Conservation (phyloP, 2,329 filamentous ascomycete genomes). For the Penicillium sp. region DNA sequence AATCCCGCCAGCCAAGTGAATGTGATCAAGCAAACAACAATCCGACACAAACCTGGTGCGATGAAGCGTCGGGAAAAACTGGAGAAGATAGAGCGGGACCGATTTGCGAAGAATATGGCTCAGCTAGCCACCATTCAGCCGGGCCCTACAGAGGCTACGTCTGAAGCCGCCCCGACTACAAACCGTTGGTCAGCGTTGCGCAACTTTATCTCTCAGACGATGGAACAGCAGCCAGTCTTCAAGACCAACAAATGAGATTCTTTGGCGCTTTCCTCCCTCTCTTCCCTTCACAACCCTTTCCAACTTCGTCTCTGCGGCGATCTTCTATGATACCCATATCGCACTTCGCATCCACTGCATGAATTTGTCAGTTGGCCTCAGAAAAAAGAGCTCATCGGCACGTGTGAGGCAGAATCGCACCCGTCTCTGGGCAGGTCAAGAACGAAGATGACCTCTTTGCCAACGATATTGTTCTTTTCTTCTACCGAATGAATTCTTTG, state of each 20-base stretch:
- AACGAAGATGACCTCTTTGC: too few species aligned
- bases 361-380: too few species aligned
- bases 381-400: too few species aligned
- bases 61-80: constrained; percentile 77
- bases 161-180: constrained; percentile 37
- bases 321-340: too few species aligned
- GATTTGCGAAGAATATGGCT: constrained; percentile 79
- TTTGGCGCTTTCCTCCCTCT: background rate
- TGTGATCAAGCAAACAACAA: constrained; percentile 66
- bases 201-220: constrained; percentile 75
- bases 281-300: background rate
- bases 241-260: constrained; percentile 29
- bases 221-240: constrained; percentile 84
- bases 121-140: constrained; percentile 51
- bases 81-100: constrained; percentile 71
- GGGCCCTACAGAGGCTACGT: constrained; percentile 20
- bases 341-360: too few species aligned
- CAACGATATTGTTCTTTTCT: too few species aligned
- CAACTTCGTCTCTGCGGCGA: too few species aligned
- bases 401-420: too few species aligned
- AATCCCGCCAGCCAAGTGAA: constrained; percentile 51
- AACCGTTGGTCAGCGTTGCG: constrained; percentile 75
- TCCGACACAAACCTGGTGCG: constrained; percentile 70
- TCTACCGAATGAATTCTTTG: too few species aligned
- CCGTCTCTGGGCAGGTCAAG: too few species aligned